These are phyloP conservation scores for Leishmania martiniquensis DNA, from an alignment of 208 protist genomes.

Conservation along the genomic window DNA sequence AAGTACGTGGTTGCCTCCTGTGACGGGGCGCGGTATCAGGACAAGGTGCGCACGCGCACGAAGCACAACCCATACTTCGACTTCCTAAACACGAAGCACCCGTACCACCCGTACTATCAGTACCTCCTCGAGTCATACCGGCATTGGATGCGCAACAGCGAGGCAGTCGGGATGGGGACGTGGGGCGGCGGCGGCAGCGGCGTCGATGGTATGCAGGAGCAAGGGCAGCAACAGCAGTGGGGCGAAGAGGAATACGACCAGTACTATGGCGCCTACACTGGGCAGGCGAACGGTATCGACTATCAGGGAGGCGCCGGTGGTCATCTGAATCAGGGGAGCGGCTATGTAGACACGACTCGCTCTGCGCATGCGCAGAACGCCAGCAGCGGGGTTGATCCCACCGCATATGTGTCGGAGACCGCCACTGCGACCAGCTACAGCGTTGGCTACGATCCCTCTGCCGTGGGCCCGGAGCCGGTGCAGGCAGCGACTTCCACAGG, in stretches of 20 bases:
- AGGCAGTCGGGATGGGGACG: conserved; percentile 22
- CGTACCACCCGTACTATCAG: conserved; percentile 76
- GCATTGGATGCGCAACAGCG: conserved; percentile 48
- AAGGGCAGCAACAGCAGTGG: conserved; percentile 48
- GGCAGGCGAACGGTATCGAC: conserved; percentile 24
- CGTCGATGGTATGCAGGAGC: conserved; percentile 21
- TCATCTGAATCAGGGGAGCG: not conserved
- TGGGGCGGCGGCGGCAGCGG: conserved; percentile 23
- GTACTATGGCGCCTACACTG: conserved; percentile 35
- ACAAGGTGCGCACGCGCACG: conserved; percentile 63
- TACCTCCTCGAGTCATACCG: conserved; percentile 79
- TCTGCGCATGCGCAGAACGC: not conserved
- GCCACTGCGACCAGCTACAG: not conserved
- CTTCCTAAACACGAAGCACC: conserved; percentile 64
- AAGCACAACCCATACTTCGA: conserved; percentile 77
- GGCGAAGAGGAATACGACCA: conserved; percentile 38
- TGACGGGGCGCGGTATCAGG: conserved; percentile 69
- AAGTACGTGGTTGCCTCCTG: conserved; percentile 79
- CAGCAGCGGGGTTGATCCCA: not conserved
- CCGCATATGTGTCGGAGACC: not conserved
- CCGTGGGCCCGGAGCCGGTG: not conserved
- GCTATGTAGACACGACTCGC: conserved; percentile 5
- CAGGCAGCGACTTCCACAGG: not conserved
- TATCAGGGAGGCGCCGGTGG: not conserved
- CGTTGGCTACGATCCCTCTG: conserved; percentile 15